A percentile compares a stretch with the other conserved stretches of the same genome.
These are phyloP conservation scores for Tricladium varicosporioides DNA, from an alignment of 2,329 filamentous ascomycete species.

Conservation along the genomic window DNA sequence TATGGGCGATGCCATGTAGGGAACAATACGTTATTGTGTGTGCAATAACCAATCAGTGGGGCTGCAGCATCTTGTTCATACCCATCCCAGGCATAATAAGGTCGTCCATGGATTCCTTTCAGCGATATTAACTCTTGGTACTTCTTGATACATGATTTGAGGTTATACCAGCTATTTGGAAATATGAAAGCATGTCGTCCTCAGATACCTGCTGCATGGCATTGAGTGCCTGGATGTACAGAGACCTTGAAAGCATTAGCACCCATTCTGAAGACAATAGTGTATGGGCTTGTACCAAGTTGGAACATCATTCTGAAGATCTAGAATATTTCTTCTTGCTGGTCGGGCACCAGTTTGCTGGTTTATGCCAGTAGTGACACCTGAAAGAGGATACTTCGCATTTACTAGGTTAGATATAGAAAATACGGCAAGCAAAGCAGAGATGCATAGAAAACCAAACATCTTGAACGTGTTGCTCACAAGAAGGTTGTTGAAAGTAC, in stretches of 20 bases:
- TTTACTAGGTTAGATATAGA: neutral
- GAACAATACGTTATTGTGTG: conserved; percentile 65
- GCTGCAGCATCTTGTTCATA: conserved; percentile 1
- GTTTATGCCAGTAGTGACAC: conserved; percentile 1
- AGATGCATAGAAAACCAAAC: neutral
- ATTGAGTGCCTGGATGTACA: conserved; percentile 16
- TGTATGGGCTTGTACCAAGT: neutral
- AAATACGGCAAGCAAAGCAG: neutral
- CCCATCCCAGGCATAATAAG: conserved; percentile 14
- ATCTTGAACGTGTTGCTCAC: neutral
- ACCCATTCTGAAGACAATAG: no score
- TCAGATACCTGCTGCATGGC: conserved; percentile 6
- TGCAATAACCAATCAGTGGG: conserved; percentile 54
- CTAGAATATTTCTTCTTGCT: conserved; percentile 3
- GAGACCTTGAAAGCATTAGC: neutral
- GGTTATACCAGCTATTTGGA: conserved; percentile 13
- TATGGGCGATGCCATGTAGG: conserved; percentile 53
- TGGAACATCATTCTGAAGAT: conserved; percentile 5
- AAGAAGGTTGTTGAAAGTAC: neutral
- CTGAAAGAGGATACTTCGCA: neutral
- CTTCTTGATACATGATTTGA: neutral
- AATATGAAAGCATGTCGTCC: conserved; percentile 11
- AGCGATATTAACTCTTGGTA: no score
- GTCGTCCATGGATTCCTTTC: conserved; percentile 17
- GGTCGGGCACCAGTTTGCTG: conserved; percentile 1